phyloP scores from a whole-genome alignment of 495 filamentous ascomycete genomes.

The Aspergillus heteromorphus region DNA sequence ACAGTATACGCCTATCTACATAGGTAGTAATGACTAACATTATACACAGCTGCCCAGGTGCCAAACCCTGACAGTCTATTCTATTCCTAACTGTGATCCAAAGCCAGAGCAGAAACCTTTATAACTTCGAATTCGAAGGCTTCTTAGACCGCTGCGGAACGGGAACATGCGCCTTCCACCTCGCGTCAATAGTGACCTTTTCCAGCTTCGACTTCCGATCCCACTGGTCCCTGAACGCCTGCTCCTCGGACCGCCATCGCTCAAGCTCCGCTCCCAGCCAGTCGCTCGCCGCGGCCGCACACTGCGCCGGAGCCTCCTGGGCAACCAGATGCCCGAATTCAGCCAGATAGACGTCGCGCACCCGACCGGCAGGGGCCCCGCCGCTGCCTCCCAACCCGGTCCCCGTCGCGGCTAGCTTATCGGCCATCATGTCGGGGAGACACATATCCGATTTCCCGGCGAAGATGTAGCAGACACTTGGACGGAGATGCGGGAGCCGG shows the following conservation, averaged over 20 bases:
- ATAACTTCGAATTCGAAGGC: slow-evolving; percentile 31
- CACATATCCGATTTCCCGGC: slow-evolving; percentile 62
- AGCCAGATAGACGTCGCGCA: slow-evolving; percentile 60
- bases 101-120: background rate
- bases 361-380: slow-evolving; percentile 55
- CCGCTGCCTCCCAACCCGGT: slow-evolving; percentile 46
- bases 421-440: slow-evolving; percentile 39
- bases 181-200: slow-evolving; percentile 53
- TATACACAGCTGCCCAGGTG: too few species aligned
- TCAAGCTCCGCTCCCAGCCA: slow-evolving; percentile 62
- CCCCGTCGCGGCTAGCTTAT: slow-evolving; percentile 42
- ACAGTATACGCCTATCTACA: too few species aligned
- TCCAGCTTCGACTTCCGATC: slow-evolving; percentile 42
- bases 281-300: slow-evolving; percentile 53
- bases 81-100: background rate
- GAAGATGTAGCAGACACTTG: slow-evolving; percentile 80
- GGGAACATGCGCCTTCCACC: slow-evolving; percentile 50
- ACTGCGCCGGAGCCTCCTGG: slow-evolving; percentile 66
- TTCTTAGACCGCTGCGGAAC: slow-evolving; percentile 37
- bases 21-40: background rate
- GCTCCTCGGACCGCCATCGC: slow-evolving; percentile 60
- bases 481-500: slow-evolving; percentile 63
- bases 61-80: background rate
- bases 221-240: slow-evolving; percentile 51
- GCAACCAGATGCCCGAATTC: slow-evolving; percentile 77